Percentiles rank a stretch among this genome's conserved stretches.
Conservation (phyloP, 768 basidiomycete species). For the Lactarius akahatsu region DNA sequence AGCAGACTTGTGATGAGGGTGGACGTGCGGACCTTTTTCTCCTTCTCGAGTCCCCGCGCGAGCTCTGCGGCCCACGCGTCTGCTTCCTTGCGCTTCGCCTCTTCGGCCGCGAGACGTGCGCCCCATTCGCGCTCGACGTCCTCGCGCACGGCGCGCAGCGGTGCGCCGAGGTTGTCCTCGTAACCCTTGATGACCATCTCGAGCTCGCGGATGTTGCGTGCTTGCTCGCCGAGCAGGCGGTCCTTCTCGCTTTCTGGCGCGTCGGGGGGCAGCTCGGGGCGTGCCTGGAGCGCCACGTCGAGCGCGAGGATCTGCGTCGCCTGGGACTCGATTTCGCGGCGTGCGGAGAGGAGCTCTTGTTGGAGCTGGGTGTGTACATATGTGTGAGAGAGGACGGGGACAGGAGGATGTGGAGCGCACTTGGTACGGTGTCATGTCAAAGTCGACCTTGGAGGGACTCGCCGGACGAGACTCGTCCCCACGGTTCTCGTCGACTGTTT, state of each 20-base stretch:
- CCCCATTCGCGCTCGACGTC: slow-evolving; percentile 77
- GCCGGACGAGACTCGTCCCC: slow-evolving; percentile 72
- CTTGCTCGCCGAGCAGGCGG: slow-evolving; percentile 67
- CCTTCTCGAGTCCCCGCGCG: slow-evolving; percentile 73
- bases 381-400: neutral
- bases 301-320: slow-evolving; percentile 80
- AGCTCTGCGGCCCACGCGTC: slow-evolving; percentile 74
- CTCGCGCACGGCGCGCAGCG: slow-evolving; percentile 60
- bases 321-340: slow-evolving; percentile 77
- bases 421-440: slow-evolving; percentile 86
- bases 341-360: slow-evolving; percentile 80
- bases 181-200: slow-evolving; percentile 70
- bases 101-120: slow-evolving; percentile 57
- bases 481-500: slow-evolving; percentile 68
- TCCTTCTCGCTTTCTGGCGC: slow-evolving; percentile 76
- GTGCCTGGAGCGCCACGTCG: slow-evolving; percentile 70
- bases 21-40: slow-evolving; percentile 56
- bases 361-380: slow-evolving; percentile 55
- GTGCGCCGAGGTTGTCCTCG: slow-evolving; percentile 71
- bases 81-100: slow-evolving; percentile 60
- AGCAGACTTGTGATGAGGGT: neutral
- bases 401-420: slow-evolving; percentile 39
- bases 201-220: slow-evolving; percentile 72
- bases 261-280: slow-evolving; percentile 63
- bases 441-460: slow-evolving; percentile 87